Conservation (phyloP, 179 eudicot genomes). For the Sideroxylon spinosum region DNA sequence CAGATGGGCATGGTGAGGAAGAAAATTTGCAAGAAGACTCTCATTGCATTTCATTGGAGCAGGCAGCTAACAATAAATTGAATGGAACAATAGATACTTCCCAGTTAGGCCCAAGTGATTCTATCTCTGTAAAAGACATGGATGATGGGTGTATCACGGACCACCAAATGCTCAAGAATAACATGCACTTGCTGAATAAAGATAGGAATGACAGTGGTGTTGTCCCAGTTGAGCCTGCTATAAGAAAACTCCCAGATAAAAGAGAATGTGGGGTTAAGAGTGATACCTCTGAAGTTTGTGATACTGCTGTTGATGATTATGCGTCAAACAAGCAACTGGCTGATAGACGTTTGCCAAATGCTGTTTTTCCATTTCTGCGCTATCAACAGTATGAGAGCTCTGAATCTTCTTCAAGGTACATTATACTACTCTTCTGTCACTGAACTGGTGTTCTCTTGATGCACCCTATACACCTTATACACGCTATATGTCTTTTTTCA, state of each 20-base stretch:
- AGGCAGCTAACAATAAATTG: slow-evolving; percentile 31
- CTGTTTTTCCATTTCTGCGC: slow-evolving; percentile 53
- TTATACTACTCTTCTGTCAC: slow-evolving; percentile 12
- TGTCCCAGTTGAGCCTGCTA: slow-evolving; percentile 33
- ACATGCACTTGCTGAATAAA: slow-evolving; percentile 25
- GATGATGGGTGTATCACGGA: slow-evolving; percentile 36
- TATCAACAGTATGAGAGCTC: slow-evolving; percentile 69
- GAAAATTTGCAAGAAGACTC: slow-evolving; percentile 41
- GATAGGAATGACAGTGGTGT: slow-evolving; percentile 28
- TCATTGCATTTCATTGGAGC: slow-evolving; percentile 22
- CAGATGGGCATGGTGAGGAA: slow-evolving; percentile 30
- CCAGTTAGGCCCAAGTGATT: slow-evolving; percentile 36
- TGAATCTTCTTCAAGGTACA: slow-evolving; percentile 82
- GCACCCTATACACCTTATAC: neutral
- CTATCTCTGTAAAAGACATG: slow-evolving; percentile 30
- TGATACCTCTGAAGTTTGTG: slow-evolving; percentile 32
- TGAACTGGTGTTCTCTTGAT: neutral
- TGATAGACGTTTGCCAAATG: slow-evolving; percentile 55
- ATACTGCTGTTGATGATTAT: slow-evolving; percentile 23
- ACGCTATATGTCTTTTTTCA: neutral
- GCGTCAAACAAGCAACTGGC: slow-evolving; percentile 35
- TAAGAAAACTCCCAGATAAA: slow-evolving; percentile 31
- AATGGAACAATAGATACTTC: slow-evolving; percentile 38
- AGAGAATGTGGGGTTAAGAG: slow-evolving; percentile 30
- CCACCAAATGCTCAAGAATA: slow-evolving; percentile 33